Evolutionary conservation across 2,329 filamentous ascomycete genomes (phyloP), one percentile per base, ranked within the genome.

Genomic region (Phialocephala subalpina): DNA sequence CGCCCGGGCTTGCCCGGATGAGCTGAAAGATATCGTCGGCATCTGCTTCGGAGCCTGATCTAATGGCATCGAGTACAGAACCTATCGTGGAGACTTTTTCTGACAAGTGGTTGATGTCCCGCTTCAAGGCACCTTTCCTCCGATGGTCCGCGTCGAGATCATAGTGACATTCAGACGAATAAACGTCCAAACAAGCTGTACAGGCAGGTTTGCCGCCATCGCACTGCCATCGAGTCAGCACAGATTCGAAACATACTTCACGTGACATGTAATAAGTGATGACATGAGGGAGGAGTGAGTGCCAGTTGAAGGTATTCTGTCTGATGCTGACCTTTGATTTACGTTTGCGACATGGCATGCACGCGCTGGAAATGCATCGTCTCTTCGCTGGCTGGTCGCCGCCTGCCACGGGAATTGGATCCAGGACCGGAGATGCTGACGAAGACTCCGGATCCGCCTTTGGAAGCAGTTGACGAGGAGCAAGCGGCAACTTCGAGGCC

Each of bases 121-220:
- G 72, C 60, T 81, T 80, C 22, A 80, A 70, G 2, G 78, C 78
- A 7, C 78, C 77, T 67, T 80, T 81, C 38, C 82, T 79, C 40
- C 81, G 76, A 67, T 79, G 80, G 68, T 84, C 82, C 69, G 78
- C 81, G 67, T 83, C 82, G 22, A 77, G 76, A 69, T 84, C 83
- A 73, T 85, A 85, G 67, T 70, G 74, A 73, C 83, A 86, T 49
- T 82, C 77, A 12, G 82, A 83, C 60, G 80, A 77, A 73, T 85
- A 85, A 11, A 85, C 82, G 22, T 82, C 81, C 9, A 77, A 78
- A 69, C 83, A 85, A 12, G 83, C 84, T 25, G 82, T 82, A 73
- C 83, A 86, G 7, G 79, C 73, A 38, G 83, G 83, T 14, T 78
- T 53, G 14, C n/a, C 74, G 40, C 83, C 82, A 73, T 86, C 83